These are phyloP conservation scores for Coniella lustricola DNA, from an alignment of 2,329 filamentous ascomycete genomes.

Conservation along the genomic window DNA sequence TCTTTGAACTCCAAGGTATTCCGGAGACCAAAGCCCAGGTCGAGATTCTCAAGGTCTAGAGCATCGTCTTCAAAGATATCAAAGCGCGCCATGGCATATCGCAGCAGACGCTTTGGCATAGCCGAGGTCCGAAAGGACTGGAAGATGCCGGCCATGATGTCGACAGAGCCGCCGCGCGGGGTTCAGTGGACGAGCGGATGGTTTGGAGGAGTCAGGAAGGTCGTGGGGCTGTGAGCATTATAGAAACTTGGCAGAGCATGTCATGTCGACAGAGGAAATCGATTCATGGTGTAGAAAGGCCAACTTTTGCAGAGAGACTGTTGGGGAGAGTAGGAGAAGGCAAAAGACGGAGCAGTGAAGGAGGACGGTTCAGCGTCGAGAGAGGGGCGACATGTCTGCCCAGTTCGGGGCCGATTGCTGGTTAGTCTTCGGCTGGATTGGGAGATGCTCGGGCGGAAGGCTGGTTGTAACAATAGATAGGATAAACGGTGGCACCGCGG, in stretches of 20 bases:
- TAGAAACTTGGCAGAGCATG: constrained; percentile 8
- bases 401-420: no score
- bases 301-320: not conserved
- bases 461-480: not conserved
- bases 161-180: not conserved
- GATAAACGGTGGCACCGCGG: not conserved
- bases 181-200: not conserved
- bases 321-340: not conserved
- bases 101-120: constrained; percentile 83
- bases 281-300: constrained; percentile 1
- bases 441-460: not conserved
- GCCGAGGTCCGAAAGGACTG: constrained; percentile 58
- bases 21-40: constrained; percentile 73
- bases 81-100: constrained; percentile 75
- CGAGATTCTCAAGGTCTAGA: constrained; percentile 77
- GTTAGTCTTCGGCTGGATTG: not conserved
- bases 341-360: not conserved
- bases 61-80: constrained; percentile 85
- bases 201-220: constrained; percentile 1
- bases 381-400: not conserved
- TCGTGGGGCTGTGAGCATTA: constrained; percentile 9
- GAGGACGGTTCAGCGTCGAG: not conserved
- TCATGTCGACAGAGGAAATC: constrained; percentile 14
- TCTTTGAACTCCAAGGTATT: constrained; percentile 81
- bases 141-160: constrained; percentile 65